Conservation (phyloP, 208 protist genomes). For the Trypanosoma vivax region DNA sequence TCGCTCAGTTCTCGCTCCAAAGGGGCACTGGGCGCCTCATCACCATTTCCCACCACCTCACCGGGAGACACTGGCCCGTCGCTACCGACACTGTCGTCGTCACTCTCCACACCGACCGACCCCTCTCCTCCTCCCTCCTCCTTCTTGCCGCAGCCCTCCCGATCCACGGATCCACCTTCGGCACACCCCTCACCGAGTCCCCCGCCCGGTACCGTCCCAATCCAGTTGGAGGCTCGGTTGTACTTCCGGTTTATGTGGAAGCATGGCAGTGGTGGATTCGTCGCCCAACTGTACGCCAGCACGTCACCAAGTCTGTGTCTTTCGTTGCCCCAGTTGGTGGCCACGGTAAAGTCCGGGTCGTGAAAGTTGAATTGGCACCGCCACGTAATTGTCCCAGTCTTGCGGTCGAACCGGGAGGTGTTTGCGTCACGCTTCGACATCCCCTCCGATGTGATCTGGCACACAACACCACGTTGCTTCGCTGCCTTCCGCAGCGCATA, state of each 20-base stretch:
- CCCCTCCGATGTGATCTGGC: conserved; percentile 83
- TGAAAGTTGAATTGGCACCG: conserved; percentile 75
- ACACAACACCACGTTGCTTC: conserved; percentile 71
- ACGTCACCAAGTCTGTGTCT: conserved; percentile 64
- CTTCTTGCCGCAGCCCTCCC: not conserved
- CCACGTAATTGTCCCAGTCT: conserved; percentile 76
- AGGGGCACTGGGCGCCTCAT: conserved; percentile 1
- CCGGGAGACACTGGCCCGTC: not conserved
- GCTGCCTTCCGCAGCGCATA: conserved; percentile 70
- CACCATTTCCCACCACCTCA: not conserved
- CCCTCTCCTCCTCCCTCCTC: conserved; percentile 1
- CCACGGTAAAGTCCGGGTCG: conserved; percentile 33
- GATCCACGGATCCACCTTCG: not conserved
- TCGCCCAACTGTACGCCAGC: conserved; percentile 63
- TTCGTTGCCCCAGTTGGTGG: conserved; percentile 77
- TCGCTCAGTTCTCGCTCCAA: not conserved
- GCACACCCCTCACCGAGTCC: conserved; percentile 2
- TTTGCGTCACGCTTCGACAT: conserved; percentile 79
- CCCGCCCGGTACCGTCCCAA: conserved; percentile 17
- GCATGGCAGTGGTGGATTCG: conserved; percentile 57
- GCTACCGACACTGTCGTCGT: conserved; percentile 19
- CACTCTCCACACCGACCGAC: conserved; percentile 12
- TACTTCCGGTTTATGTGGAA: conserved; percentile 78
- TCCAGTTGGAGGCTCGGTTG: conserved; percentile 60
- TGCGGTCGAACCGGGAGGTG: conserved; percentile 64